Percentiles rank a stretch among this genome's conserved stretches.
Conservation (phyloP, 1,139 yeast species). For the Diutina sp. region DNA sequence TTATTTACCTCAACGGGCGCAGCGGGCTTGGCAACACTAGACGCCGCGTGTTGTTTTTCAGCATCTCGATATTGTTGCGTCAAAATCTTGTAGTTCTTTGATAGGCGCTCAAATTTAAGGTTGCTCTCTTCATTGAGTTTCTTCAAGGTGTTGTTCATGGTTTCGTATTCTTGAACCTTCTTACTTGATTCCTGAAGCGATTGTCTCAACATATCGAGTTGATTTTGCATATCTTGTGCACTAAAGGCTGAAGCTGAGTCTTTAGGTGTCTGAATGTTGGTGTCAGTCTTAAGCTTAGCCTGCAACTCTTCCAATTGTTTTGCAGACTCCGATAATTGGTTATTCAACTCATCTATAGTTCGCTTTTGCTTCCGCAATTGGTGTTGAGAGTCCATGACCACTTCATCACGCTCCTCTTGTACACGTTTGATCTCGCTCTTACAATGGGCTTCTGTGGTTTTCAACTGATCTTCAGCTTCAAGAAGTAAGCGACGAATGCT, state of each 20-base stretch:
- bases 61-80: constrained; percentile 42
- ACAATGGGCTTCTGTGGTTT: constrained; percentile 24
- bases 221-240: constrained; percentile 15
- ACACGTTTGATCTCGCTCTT: constrained; percentile 17
- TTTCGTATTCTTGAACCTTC: constrained; percentile 43
- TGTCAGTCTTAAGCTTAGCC: constrained; percentile 29
- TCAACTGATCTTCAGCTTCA: constrained; percentile 54
- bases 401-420: constrained; percentile 45
- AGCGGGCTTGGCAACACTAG: not conserved
- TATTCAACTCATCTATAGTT: constrained; percentile 32
- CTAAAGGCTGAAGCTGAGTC: constrained; percentile 10
- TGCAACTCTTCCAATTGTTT: constrained; percentile 15
- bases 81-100: constrained; percentile 51
- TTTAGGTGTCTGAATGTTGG: constrained; percentile 6
- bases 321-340: constrained; percentile 16
- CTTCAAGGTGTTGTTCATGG: constrained; percentile 43
- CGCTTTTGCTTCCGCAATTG: constrained; percentile 37
- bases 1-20: not conserved
- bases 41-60: constrained; percentile 5
- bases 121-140: constrained; percentile 56
- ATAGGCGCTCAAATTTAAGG: constrained; percentile 50
- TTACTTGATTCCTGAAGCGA: constrained; percentile 38
- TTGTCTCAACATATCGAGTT: constrained; percentile 36
- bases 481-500: constrained; percentile 56
- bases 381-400: constrained; percentile 42